Percentiles rank a stretch among this genome's conserved stretches.
Evolutionary conservation across 768 basidiomycete species (phyloP).

Genomic region (Termitomyces sp.): DNA sequence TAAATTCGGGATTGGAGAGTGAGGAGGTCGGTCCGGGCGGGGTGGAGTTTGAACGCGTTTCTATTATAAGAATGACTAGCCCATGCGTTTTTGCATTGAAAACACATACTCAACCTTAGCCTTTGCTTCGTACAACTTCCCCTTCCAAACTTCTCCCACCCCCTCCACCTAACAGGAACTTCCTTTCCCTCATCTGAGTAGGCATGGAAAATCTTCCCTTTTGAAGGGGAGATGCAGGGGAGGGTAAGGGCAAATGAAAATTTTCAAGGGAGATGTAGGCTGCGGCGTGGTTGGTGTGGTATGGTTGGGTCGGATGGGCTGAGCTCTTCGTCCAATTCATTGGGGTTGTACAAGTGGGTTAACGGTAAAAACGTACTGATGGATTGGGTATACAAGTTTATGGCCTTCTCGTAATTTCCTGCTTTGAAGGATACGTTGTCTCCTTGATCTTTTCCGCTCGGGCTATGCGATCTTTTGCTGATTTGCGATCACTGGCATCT

Average conservation of each 20-base stretch:
- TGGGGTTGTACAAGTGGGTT: not conserved
- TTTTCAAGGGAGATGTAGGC: not conserved
- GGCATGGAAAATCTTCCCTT: not conserved
- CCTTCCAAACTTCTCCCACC: no score
- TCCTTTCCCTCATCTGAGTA: no score
- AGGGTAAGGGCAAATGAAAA: not conserved
- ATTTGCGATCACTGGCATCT: not conserved
- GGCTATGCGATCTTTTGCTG: not conserved
- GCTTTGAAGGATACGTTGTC: not conserved
- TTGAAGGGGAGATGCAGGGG: not conserved
- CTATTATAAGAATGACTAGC: no score
- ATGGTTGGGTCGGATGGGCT: no score
- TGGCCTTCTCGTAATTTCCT: not conserved
- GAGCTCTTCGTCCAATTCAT: not conserved
- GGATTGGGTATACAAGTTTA: not conserved
- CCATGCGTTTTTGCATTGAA: no score
- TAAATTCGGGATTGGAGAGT: no score
- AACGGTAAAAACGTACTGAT: not conserved
- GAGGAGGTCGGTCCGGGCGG: no score
- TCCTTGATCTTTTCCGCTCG: not conserved
- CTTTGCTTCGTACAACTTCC: no score
- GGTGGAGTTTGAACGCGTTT: no score
- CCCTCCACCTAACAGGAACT: no score
- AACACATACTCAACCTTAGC: no score
- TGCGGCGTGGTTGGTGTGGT: no score